phyloP scores from a whole-genome alignment of 306 rosid species.

The Vigna radiata region DNA sequence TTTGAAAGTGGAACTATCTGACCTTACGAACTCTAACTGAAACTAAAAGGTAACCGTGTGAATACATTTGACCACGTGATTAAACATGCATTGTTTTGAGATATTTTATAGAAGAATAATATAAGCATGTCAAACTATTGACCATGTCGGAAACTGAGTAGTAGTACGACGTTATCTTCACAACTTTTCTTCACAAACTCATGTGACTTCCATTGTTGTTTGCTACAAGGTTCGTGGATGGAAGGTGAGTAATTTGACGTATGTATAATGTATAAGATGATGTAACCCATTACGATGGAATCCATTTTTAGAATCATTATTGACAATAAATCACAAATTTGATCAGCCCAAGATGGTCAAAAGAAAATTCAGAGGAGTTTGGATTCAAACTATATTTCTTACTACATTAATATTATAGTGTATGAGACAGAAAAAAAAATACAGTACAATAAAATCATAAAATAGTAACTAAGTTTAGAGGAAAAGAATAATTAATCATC shows the following conservation, averaged over 20 bases:
- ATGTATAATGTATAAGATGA: conserved; percentile 4
- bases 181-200: background rate
- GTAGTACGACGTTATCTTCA: background rate
- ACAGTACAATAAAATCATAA: no score
- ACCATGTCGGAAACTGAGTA: background rate
- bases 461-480: no score
- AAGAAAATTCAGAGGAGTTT: background rate
- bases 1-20: background rate
- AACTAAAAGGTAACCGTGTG: background rate
- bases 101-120: background rate
- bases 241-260: background rate
- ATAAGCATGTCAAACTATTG: conserved; percentile 18
- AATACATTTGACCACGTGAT: background rate
- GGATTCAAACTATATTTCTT: no score
- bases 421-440: no score
- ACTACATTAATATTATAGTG: no score
- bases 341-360: background rate
- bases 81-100: background rate
- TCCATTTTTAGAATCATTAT: background rate
- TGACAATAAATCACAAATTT: background rate
- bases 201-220: background rate
- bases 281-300: conserved; percentile 9
- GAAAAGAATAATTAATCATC: no score
- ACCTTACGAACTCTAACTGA: background rate
- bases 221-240: background rate